Evolutionary conservation across 1,284 basidiomycete genomes (phyloP), one percentile per base, ranked within the genome.

Genomic region (Bothia castanella): DNA sequence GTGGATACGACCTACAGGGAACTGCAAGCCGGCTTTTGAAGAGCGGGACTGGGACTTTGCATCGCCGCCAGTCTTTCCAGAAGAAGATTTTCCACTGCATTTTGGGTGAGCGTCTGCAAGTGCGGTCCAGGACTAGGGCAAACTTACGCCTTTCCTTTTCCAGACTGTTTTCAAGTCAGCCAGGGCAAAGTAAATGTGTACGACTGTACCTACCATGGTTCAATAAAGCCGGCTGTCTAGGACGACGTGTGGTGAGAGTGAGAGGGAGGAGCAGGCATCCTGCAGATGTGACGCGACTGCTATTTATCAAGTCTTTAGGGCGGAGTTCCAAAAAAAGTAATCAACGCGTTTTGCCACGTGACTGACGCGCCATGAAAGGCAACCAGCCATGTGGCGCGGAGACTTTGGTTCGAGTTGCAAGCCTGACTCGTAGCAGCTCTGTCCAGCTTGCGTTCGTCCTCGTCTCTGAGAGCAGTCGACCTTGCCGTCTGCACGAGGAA

Each of bases 1-100:
- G 71, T 92, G 89, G 64, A 93, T 87, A 80, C 91, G 88, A 71
- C 87, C 86, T 59, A 93, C 90, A 53, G 91, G 89, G 75, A 93
- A 89, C 70, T 87, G 86, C 58, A 92, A 76, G 55, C 89, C 89
- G 34, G 82, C 82, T 74, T 88, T 90, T 55, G 81, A 75, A 34
- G 89, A 92, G 57, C 87, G 85, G 52, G 88, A 85, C 64, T 81
- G 71, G 9, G 72, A 68, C 63, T 76, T 78, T 53, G 68, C 55
- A 21, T 74, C 80, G 58, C 73, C 75, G 60, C 75, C 74, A 44
- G 74, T 75, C 65, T 78, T 80, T 23, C 78, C 78, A 59, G 74
- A 80, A 57, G 78, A 75, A 41, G 77, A 76, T 56, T 81, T 82
- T 60, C 78, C 78, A 66, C 78, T 78, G 46, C 8, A n/a, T 23